Evolutionary conservation across 2,329 filamentous ascomycete genomes (phyloP), one percentile per base, ranked within the genome.

Genomic region (Kalaharituber pfeilii): DNA sequence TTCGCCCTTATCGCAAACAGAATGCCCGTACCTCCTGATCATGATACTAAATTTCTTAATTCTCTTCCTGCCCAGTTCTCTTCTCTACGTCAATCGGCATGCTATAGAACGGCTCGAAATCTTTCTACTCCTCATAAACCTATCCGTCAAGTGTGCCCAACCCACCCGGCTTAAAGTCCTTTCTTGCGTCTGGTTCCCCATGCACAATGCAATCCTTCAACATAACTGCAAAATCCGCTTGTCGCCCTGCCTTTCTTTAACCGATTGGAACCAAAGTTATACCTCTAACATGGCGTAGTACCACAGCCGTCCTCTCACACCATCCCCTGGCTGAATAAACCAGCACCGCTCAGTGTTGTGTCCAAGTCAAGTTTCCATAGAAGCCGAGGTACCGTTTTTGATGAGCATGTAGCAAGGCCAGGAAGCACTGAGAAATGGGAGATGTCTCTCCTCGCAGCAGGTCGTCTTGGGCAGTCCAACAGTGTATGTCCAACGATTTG

Each of bases 251-350:
- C 64, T n/a, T 11, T 15, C n/a, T 11, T 52, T n/a, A n/a, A n/a
- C n/a, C n/a, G n/a, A n/a, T n/a, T n/a, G 44, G 1, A 22, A 45
- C 11, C 11, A 13, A 47, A 15, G 18, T 27, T 49, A 25, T 47
- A 13, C 13, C n/a, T n/a, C n/a, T n/a, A n/a, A n/a, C n/a, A n/a
- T n/a, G n/a, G n/a, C n/a, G n/a, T n/a, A n/a, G 9, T 62, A 64
- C 1, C 74, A 75, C 6, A 91, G 13, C 73, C 68, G 36, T 74
- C 69, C 6, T 79, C 76, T 36, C 67, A 68, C 2, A 72, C 73
- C 3, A 81, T 86, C 49, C 81, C 76, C 66, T 89, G 86, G 3
- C 81, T 85, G 8, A 85, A 85, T 65, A 93, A 91, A 4, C 86
- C 86, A 0, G 86, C 85, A 27, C 84, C 84, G 25, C 84, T 84